Base-by-base conservation (phyloP, 2,329 filamentous ascomycete species). In the Calonectria multiphialidica region DNA sequence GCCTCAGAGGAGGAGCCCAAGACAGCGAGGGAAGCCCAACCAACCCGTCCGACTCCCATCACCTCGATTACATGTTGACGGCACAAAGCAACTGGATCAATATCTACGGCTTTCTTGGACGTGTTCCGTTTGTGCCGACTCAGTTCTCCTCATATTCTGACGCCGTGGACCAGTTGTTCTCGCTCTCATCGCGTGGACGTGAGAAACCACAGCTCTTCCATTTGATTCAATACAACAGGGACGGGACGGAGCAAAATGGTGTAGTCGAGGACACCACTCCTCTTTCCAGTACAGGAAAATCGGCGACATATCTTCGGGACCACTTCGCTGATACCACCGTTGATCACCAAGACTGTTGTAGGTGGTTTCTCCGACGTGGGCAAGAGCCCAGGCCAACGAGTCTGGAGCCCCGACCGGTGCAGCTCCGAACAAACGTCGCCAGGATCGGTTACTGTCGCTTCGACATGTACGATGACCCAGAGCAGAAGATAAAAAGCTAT, bases 101-200 rank as follows among this genome's bases (percentile, higher is more conserved):
- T 40, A 28, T 83, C 1, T 79, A 79, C 18, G 79, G 82, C 1
- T 74, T 69, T 53, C 77, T 81, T 2, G 91, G 82, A 12, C 67
- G 64, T 4, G 67, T 83, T 2, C 75, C 77, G 5, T 77, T 82
- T 7, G 53, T 76, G 16, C 73, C 76, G 5, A 33, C 53, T 25
- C 71, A 81, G 28, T 76, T 70, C 47, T 59, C 44, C 3, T 75
- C 79, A 0, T 80, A 77, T 37, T 42, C 75, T 2, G 25, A 12
- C 1, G 81, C 80, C 5, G 63, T 78, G 6, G 70, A 76, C 13
- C 74, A 75, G 15, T 66, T 83, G 6, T 72, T 83, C 3, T 76
- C 74, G 12, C 50, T 79, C 13, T 21, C 33, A 16, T n/a, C 69
- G 65, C 9, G n/a, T 59, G 42, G 28, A 21, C 35, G n/a, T 10